Base-by-base conservation (phyloP, 2,329 filamentous ascomycete genomes). In the Sporothrix protearum region DNA sequence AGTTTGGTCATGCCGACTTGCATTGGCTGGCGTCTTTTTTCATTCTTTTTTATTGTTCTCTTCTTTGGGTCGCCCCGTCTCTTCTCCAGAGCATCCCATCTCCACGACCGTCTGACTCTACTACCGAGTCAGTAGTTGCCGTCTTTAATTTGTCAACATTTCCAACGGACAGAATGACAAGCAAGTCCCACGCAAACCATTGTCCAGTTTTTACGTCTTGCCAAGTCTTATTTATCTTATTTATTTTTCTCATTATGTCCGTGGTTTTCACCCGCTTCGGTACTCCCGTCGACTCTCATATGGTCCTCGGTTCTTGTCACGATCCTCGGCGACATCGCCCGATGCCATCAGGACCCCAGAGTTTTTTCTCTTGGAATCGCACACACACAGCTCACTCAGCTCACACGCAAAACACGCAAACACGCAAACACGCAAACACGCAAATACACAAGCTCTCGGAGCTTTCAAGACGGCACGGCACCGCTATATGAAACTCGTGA, bases 1-100 rank as follows among this genome's bases (percentile, higher is more conserved):
- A 22, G 64, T 53, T 66, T 49, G 61, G 39, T 66, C 39, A 22
- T 49, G 25, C 63, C 63, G 63, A 33, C 63, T 66, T 33, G 36
- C 59, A 25, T 53, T 14, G 22, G 28, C 19, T 64, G 36, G 22
- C 9, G 19, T 30, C 25, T 30, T 14, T 28, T 28, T 45, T 64
- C 1, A 12, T 16, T 3, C 14, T 14, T 45, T 14, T 45, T 45
- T 25, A 25, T 45, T 63, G 3, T 25, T 45, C 36, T 14, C n/a
- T n/a, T 8, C 30, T 59, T n/a, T 28, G 16, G 53, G 33, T 30
- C 28, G 53, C 5, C 2, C 53, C 25, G 33, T 36, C 3, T 36
- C 33, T 53, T 53, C 49, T 53, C 7, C 22, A 25, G 49, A 6
- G 28, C 4, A 36, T 59, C 28, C 19, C 30, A n/a, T 59, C 30